Evolutionary conservation across 2,329 filamentous ascomycete genomes (phyloP), one percentile per base, ranked within the genome.

Genomic region (Rachicladosporium sp.): DNA sequence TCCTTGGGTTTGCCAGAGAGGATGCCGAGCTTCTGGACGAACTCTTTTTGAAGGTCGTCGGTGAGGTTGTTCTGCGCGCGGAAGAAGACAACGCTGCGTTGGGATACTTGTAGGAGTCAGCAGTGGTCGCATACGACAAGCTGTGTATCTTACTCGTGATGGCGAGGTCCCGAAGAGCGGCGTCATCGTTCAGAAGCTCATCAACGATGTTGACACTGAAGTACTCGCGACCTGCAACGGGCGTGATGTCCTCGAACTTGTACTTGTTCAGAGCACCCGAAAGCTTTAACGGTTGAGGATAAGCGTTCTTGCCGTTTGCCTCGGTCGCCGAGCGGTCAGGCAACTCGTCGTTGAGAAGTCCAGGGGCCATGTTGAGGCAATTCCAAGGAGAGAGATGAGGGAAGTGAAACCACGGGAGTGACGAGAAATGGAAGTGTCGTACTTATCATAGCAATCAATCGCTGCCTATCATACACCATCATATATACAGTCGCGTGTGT

Each of bases 131-230:
- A 19, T 19, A 19, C 15, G 15, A 19, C 15, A 19, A 19, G 15
- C 15, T 19, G 15, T 19, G 15, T 19, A 19, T 19, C 15, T 19
- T 19, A 57, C 58, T 57, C 9, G 56, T 55, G 23, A 60, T 53
- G 3, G 77, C 80, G 0, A 85, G 63, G 49, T 83, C 80, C 1
- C 74, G 69, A 15, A 83, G 54, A 0, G 74, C 66, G 51, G 82
- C 77, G 0, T 71, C 64, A 0, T 74, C 72, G 21, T 74, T 62
- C 4, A 84, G 63, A 48, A 72, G 70, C 31, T 83, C 76, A 29
- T 83, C 76, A 4, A 69, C 69, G 1, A 81, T 63, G 45, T 78
- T 71, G 29, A 71, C 50, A 10, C 65, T 67, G n/a, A 69, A 63
- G 45, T 69, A 81, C 50, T 81, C 78, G 5, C 68, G 67, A 4